Evolutionary conservation across 1,284 basidiomycete species (phyloP).

Genomic region (Rhodotorula glutinis): DNA sequence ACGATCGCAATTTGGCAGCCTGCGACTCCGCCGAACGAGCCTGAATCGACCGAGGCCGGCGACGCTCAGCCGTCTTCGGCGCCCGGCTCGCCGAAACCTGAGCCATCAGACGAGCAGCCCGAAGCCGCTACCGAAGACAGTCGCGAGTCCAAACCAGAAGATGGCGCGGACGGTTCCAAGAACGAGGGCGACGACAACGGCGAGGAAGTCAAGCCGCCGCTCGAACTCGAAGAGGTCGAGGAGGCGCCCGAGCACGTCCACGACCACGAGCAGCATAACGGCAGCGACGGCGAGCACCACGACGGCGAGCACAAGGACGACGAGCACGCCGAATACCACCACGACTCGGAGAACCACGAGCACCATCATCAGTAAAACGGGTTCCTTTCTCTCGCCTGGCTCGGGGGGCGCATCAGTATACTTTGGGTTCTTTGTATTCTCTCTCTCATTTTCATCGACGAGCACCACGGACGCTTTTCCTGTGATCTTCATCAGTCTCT

Average conservation of each 20-base stretch:
- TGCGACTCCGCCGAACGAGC: slow-evolving; percentile 16
- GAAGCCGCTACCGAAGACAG: not conserved
- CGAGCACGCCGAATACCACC: not conserved
- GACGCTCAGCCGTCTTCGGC: slow-evolving; percentile 1
- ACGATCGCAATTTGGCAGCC: not conserved
- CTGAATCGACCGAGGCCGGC: slow-evolving; percentile 18
- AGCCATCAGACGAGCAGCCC: not conserved
- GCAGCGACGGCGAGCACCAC: not conserved
- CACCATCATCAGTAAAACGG: not conserved
- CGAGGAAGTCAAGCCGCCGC: slow-evolving; percentile 12
- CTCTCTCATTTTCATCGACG: not conserved
- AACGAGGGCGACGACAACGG: not conserved
- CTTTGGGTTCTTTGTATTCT: not conserved
- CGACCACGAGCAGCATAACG: too few relatives aligned
- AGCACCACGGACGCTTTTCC: not conserved
- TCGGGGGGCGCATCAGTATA: not conserved
- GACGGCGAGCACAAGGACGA: not conserved
- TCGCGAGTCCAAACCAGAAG: not conserved
- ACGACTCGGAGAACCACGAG: not conserved
- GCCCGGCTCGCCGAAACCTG: not conserved
- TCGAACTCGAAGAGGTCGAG: slow-evolving; percentile 24
- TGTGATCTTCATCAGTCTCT: not conserved
- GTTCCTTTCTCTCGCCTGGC: not conserved
- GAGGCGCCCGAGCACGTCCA: not conserved
- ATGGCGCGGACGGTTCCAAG: not conserved